A percentile compares a stretch with the other conserved stretches of the same genome.
phyloP scores from a whole-genome alignment of 2,329 filamentous ascomycete species.

The Diaporthe citriasiana region DNA sequence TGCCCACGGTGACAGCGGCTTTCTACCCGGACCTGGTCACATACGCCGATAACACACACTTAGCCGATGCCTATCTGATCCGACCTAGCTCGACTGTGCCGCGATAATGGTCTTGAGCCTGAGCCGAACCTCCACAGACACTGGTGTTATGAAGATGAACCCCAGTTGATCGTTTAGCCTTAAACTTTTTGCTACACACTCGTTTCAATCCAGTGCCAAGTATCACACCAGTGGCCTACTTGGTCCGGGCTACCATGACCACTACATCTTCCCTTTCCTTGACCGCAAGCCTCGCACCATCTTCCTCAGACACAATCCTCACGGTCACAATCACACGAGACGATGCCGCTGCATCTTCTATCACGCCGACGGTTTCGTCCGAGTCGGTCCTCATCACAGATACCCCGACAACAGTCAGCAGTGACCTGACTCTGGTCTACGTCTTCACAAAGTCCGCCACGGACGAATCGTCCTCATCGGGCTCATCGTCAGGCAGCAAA shows the following conservation, averaged over 20 bases:
- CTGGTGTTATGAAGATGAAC: slow-evolving; percentile 10
- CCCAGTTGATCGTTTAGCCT: not conserved
- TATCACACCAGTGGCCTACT: slow-evolving; percentile 13
- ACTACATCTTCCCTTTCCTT: slow-evolving; percentile 11
- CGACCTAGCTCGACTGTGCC: slow-evolving; percentile 11
- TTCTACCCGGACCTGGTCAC: not conserved
- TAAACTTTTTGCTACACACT: slow-evolving; percentile 1
- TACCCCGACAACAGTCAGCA: slow-evolving; percentile 27
- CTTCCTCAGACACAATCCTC: not conserved
- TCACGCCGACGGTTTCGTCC: slow-evolving; percentile 13
- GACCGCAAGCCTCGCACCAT: not conserved
- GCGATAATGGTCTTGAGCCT: slow-evolving; percentile 10
- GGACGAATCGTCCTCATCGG: slow-evolving; percentile 1
- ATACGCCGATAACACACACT: not conserved
- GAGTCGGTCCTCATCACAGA: slow-evolving; percentile 11
- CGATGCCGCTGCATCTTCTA: not conserved
- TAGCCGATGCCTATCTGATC: not conserved
- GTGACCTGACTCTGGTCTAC: slow-evolving; percentile 38
- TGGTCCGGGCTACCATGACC: slow-evolving; percentile 24
- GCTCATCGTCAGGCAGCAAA: slow-evolving; percentile 16
- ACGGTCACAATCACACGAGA: slow-evolving; percentile 38
- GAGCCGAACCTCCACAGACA: not conserved
- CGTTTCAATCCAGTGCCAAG: slow-evolving; percentile 2
- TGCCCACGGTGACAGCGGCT: not conserved
- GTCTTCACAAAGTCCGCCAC: slow-evolving; percentile 37